phyloP scores from a whole-genome alignment of 768 basidiomycete species.

The Leccinum uliginosum region DNA sequence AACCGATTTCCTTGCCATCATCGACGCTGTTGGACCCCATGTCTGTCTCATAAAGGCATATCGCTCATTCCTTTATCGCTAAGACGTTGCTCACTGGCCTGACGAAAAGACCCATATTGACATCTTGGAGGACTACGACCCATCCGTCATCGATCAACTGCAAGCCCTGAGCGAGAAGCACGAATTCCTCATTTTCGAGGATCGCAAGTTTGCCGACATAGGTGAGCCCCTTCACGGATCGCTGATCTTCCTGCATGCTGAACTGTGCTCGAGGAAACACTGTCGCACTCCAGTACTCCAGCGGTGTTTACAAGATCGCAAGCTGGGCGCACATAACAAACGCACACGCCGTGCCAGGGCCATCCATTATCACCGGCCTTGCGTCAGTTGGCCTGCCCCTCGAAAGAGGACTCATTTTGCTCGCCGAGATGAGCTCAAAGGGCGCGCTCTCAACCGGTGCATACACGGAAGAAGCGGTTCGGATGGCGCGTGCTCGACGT shows the following conservation, averaged over 20 bases:
- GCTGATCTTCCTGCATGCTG: neutral
- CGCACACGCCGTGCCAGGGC: constrained; percentile 95
- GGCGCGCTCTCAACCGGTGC: constrained; percentile 78
- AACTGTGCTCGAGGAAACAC: constrained; percentile 74
- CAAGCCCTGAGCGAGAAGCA: constrained; percentile 69
- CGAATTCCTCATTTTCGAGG: constrained; percentile 96
- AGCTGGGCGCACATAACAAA: constrained; percentile 97
- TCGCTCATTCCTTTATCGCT: constrained; percentile 6
- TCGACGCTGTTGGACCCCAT: constrained; percentile 84
- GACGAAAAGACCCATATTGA: constrained; percentile 87
- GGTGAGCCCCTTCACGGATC: constrained; percentile 44
- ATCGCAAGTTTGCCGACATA: constrained; percentile 98
- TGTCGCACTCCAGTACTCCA: constrained; percentile 89
- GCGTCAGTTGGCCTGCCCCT: constrained; percentile 81
- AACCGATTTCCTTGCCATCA: constrained; percentile 75
- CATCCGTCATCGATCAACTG: constrained; percentile 62
- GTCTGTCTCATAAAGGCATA: constrained; percentile 92
- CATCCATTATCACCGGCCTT: constrained; percentile 89
- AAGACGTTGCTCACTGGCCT: constrained; percentile 22
- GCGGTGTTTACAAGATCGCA: constrained; percentile 89
- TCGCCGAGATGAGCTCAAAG: constrained; percentile 94
- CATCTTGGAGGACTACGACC: constrained; percentile 88
- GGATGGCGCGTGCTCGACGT: constrained; percentile 77
- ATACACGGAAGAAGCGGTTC: constrained; percentile 82
- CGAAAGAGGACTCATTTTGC: constrained; percentile 77